Evolutionary conservation across 805 yeast species (phyloP).

Genomic region (Ogataea trehalophila): DNA sequence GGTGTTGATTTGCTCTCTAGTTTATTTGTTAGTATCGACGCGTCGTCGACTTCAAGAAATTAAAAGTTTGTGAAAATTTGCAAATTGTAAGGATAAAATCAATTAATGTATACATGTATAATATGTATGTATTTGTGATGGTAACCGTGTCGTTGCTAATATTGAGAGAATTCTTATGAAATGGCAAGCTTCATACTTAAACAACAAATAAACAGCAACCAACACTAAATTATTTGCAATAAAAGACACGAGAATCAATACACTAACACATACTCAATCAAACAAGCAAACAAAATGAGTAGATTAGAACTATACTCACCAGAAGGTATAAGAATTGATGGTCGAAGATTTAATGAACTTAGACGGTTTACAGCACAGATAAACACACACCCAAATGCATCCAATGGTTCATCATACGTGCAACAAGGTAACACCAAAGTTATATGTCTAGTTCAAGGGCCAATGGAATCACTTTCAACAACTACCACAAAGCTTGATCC

Average conservation of each 20-base stretch:
- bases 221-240: too few relatives aligned
- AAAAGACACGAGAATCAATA: neutral
- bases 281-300: slow-evolving; percentile 18
- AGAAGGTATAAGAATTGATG: slow-evolving; percentile 90
- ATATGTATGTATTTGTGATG: too few relatives aligned
- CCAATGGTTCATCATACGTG: slow-evolving; percentile 90
- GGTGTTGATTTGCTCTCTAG: too few relatives aligned
- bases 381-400: slow-evolving; percentile 80
- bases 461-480: slow-evolving; percentile 65
- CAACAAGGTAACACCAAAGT: slow-evolving; percentile 92
- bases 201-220: too few relatives aligned
- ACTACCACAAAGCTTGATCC: slow-evolving; percentile 49
- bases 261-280: neutral
- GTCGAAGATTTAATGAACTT: slow-evolving; percentile 92
- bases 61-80: too few relatives aligned
- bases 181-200: too few relatives aligned
- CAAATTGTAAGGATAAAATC: too few relatives aligned
- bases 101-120: too few relatives aligned
- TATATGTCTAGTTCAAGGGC: slow-evolving; percentile 82
- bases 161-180: too few relatives aligned
- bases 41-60: too few relatives aligned
- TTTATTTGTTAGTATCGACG: too few relatives aligned
- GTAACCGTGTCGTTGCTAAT: too few relatives aligned
- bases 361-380: slow-evolving; percentile 75
- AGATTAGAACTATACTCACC: slow-evolving; percentile 85